These are phyloP conservation scores for Pulveroboletus sp. DNA, from an alignment of 768 basidiomycete genomes.

Conservation along the genomic window DNA sequence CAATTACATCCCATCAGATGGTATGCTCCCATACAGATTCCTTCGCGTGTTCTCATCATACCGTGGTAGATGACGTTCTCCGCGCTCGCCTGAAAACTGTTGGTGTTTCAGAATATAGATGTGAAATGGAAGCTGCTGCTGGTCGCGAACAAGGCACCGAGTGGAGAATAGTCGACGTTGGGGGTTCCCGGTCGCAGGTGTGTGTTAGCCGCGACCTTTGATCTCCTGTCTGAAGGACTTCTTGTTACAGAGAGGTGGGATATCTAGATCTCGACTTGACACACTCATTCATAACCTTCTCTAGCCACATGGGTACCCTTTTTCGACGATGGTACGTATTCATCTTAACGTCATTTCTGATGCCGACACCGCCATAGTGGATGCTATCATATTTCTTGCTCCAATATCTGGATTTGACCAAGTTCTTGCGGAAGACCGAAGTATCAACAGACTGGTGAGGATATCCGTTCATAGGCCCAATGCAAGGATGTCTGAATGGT, in stretches of 20 bases:
- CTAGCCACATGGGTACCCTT: conserved; percentile 52
- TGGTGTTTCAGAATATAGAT: conserved; percentile 78
- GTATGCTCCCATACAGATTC: conserved; percentile 21
- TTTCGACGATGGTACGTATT: conserved; percentile 45
- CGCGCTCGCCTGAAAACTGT: conserved; percentile 57
- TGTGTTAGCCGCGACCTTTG: conserved; percentile 14
- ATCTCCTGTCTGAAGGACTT: conserved; percentile 2
- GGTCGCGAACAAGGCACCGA: conserved; percentile 49
- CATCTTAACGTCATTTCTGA: neutral
- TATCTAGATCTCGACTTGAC: neutral
- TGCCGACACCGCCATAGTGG: conserved; percentile 19
- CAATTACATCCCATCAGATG: conserved; percentile 46
- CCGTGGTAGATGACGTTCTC: conserved; percentile 45
- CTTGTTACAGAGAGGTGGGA: conserved; percentile 34
- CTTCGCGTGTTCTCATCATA: conserved; percentile 5
- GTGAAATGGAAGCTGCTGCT: conserved; percentile 66
- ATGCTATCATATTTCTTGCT: conserved; percentile 57
- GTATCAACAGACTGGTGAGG: conserved; percentile 47
- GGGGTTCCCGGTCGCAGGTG: conserved; percentile 50
- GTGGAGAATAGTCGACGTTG: conserved; percentile 54
- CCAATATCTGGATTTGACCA: conserved; percentile 58
- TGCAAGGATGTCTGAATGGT: neutral
- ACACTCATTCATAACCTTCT: conserved; percentile 9
- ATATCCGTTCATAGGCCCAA: neutral
- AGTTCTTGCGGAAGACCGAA: conserved; percentile 47